phyloP scores from a whole-genome alignment of 305 asterid genomes.

The Euphrasia arctica region DNA sequence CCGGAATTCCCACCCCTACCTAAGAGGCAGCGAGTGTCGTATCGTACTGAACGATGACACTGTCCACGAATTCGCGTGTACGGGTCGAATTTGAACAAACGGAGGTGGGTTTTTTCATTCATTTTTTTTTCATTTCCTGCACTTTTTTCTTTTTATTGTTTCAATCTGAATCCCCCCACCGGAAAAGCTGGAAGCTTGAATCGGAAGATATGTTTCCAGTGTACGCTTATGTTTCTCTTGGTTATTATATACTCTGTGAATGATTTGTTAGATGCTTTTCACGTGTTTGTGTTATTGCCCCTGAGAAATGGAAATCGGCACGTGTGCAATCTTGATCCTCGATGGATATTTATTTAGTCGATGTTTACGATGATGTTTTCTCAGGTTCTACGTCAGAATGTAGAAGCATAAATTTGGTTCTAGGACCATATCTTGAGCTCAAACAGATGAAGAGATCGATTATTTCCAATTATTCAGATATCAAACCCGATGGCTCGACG shows the following conservation, averaged over 20 bases:
- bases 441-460: conserved; percentile 36
- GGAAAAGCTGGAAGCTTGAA: too few relatives aligned
- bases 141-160: too few relatives aligned
- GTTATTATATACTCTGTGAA: not conserved
- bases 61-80: not conserved
- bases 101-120: conserved; percentile 13
- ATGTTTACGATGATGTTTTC: conserved; percentile 1
- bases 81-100: conserved; percentile 2
- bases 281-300: conserved; percentile 4
- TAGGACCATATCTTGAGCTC: not conserved
- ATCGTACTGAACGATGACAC: too few relatives aligned
- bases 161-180: too few relatives aligned
- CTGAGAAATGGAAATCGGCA: conserved; percentile 15
- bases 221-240: not conserved
- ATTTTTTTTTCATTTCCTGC: not conserved
- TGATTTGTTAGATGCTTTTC: conserved; percentile 1
- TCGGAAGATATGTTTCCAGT: not conserved
- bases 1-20: too few relatives aligned
- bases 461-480: conserved; percentile 24
- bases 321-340: not conserved
- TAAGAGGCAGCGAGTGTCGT: too few relatives aligned
- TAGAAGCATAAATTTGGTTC: conserved; percentile 17
- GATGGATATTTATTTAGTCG: not conserved
- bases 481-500: conserved; percentile 57
- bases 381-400: conserved; percentile 24